These are phyloP conservation scores for Cyberlindnera mrakii DNA, from an alignment of 805 yeast species.

Conservation along the genomic window DNA sequence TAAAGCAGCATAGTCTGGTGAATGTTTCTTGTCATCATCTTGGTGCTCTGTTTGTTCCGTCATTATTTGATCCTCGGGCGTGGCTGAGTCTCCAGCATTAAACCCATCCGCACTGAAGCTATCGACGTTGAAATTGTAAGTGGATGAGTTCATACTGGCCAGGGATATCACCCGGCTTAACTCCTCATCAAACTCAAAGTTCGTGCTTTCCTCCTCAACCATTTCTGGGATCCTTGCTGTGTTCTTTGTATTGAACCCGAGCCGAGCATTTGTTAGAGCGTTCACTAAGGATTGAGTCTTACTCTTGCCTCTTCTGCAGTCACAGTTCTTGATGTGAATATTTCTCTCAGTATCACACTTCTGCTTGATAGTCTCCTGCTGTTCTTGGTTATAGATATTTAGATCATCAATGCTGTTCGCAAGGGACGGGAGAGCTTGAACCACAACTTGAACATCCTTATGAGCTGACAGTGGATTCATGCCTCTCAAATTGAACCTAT, in stretches of 20 bases:
- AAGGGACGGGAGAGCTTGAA: conserved; percentile 9
- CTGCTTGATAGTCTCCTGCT: background rate
- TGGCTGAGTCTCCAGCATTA: background rate
- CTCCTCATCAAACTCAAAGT: conserved; percentile 20
- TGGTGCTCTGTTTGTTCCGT: conserved; percentile 2
- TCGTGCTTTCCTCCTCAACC: conserved; percentile 4
- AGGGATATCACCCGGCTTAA: conserved; percentile 18
- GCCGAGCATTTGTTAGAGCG: conserved; percentile 20
- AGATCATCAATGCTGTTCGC: conserved; percentile 15
- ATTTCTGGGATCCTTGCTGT: background rate
- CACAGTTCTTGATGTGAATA: conserved; percentile 13
- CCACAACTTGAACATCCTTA: conserved; percentile 13
- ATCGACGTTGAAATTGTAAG: conserved; percentile 16
- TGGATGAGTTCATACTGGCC: conserved; percentile 19
- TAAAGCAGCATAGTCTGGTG: conserved; percentile 28
- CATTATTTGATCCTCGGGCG: background rate
- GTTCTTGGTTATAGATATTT: conserved; percentile 6
- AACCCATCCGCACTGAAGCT: background rate
- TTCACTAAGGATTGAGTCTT: conserved; percentile 16
- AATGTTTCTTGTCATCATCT: conserved; percentile 10
- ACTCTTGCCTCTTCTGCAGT: conserved; percentile 15
- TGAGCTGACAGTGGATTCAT: conserved; percentile 25
- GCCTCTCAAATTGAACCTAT: conserved; percentile 32
- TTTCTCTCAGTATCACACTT: conserved; percentile 3
- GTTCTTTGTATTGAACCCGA: conserved; percentile 13